Evolutionary conservation across 2,329 filamentous ascomycete genomes (phyloP).

Genomic region (Dothidotthia symphoricarpi): DNA sequence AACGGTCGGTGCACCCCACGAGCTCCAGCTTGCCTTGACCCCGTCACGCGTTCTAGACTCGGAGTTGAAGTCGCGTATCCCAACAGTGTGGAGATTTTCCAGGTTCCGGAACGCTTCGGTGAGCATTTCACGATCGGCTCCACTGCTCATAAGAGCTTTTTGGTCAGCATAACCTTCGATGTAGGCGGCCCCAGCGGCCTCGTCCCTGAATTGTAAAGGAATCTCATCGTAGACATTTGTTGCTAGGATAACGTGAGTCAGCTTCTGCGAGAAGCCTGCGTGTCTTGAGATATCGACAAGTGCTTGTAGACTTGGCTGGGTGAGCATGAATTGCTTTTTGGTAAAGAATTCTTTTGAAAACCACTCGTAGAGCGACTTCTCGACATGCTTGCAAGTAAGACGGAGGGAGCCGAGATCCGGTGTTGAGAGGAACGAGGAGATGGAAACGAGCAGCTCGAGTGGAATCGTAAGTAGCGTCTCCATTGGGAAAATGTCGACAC

Average conservation of each 20-base stretch:
- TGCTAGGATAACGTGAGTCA: conserved; percentile 53
- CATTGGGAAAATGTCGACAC: conserved; percentile 11
- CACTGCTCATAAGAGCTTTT: conserved; percentile 40
- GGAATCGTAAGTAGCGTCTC: conserved; percentile 46
- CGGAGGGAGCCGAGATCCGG: conserved; percentile 57
- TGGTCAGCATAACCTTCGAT: conserved; percentile 24
- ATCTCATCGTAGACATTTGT: conserved; percentile 36
- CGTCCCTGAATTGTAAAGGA: conserved; percentile 14
- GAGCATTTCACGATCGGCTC: conserved; percentile 55
- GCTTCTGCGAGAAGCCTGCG: conserved; percentile 40
- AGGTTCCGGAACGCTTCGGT: conserved; percentile 57
- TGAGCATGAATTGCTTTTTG: conserved; percentile 65
- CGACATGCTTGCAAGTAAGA: conserved; percentile 55
- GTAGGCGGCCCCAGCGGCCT: conserved; percentile 14
- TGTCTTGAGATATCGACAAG: conserved; percentile 48
- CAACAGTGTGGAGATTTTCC: conserved; percentile 55
- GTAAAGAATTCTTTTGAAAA: conserved; percentile 65
- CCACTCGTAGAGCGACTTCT: conserved; percentile 53
- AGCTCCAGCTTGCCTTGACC: conserved; percentile 47
- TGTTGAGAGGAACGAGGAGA: conserved; percentile 56
- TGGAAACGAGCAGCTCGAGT: conserved; percentile 56
- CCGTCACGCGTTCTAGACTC: conserved; percentile 52
- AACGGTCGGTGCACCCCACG: conserved; percentile 53
- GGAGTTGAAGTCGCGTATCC: conserved; percentile 60
- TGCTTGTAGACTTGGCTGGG: conserved; percentile 55